Percentiles rank a stretch among this genome's conserved stretches.
phyloP scores from a whole-genome alignment of 2,329 filamentous ascomycete species.

The Aspergillus ochraceus region DNA sequence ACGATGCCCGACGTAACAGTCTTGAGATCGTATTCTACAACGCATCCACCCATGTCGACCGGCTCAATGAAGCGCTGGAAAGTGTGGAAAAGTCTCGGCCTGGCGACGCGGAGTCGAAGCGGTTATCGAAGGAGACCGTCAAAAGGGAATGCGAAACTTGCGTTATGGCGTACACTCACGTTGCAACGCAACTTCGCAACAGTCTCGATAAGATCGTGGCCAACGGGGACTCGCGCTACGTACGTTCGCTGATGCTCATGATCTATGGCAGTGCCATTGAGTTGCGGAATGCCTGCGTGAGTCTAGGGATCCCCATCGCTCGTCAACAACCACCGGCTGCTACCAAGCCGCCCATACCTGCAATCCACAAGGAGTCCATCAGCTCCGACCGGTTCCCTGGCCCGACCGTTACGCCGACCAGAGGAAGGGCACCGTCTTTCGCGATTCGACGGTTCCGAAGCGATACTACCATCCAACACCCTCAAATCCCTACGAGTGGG shows the following conservation, averaged over 20 bases:
- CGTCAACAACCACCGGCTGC: conserved; percentile 27
- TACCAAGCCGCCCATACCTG: conserved; percentile 29
- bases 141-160: conserved; percentile 50
- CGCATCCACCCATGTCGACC: conserved; percentile 57
- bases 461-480: conserved; percentile 52
- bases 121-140: conserved; percentile 41
- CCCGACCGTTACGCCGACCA: conserved; percentile 46
- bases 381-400: conserved; percentile 30
- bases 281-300: conserved; percentile 58
- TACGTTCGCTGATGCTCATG: conserved; percentile 60
- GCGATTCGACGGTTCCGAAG: conserved; percentile 50
- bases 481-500: conserved; percentile 32
- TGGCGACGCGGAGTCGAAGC: conserved; percentile 51
- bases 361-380: conserved; percentile 29
- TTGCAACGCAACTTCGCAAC: conserved; percentile 51
- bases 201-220: conserved; percentile 53
- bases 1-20: conserved; percentile 49
- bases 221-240: conserved; percentile 56
- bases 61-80: conserved; percentile 56
- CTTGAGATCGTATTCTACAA: conserved; percentile 59
- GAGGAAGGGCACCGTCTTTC: conserved; percentile 42
- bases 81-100: conserved; percentile 50
- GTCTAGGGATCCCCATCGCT: conserved; percentile 47
- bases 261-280: conserved; percentile 60
- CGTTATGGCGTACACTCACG: conserved; percentile 51